These are phyloP conservation scores for Stagonosporopsis rhizophila DNA, from an alignment of 2,329 filamentous ascomycete genomes.

Conservation along the genomic window DNA sequence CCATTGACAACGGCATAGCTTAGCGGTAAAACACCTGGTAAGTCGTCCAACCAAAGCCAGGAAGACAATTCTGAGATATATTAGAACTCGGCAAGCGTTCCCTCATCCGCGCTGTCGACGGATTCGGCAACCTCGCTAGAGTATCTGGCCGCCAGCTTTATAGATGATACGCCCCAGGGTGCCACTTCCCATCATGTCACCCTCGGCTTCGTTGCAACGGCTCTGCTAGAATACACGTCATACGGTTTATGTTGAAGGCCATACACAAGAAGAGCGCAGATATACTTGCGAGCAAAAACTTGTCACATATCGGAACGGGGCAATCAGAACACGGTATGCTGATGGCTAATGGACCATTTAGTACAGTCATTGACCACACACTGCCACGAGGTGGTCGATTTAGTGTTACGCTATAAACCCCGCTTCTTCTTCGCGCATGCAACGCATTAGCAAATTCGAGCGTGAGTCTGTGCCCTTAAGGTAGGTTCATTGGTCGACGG, in stretches of 20 bases:
- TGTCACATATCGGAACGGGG: not conserved
- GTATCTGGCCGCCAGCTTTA: constrained; percentile 32
- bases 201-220: constrained; percentile 31
- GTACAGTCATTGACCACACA: not conserved
- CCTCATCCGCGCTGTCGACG: not conserved
- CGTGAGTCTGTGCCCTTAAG: not conserved
- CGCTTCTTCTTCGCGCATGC: not conserved
- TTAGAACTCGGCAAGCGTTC: not conserved
- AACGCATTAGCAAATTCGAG: not conserved
- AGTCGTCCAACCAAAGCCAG: not conserved
- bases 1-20: constrained; percentile 34
- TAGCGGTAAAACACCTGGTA: constrained; percentile 31
- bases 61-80: not conserved
- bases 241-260: constrained; percentile 27
- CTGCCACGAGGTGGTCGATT: no score
- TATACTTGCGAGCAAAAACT: not conserved
- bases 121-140: constrained; percentile 29
- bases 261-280: constrained; percentile 18
- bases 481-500: not conserved
- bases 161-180: constrained; percentile 26
- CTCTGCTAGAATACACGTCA: constrained; percentile 27
- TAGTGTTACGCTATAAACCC: not conserved
- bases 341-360: constrained; percentile 1
- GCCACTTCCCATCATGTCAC: constrained; percentile 26
- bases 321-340: not conserved